Evolutionary conservation across 1,284 basidiomycete genomes (phyloP).

Genomic region (Phlebopus sp.): DNA sequence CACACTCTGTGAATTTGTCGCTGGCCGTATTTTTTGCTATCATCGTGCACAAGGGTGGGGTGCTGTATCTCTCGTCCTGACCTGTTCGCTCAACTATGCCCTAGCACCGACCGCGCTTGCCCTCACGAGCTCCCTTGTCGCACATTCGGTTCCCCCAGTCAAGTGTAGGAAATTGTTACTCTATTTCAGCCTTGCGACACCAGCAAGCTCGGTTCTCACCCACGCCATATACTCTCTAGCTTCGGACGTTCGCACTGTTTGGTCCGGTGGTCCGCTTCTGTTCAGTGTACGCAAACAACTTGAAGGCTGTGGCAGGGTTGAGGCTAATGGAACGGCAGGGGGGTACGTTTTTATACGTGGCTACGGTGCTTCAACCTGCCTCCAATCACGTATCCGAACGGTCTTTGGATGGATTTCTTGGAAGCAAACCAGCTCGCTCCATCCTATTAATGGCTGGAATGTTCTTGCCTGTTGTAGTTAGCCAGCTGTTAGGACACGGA

Average conservation of each 20-base stretch:
- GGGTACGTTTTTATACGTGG: slow-evolving; percentile 93
- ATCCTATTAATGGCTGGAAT: slow-evolving; percentile 65
- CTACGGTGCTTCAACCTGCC: slow-evolving; percentile 82
- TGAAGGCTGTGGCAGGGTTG: slow-evolving; percentile 7
- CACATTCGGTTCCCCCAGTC: slow-evolving; percentile 61
- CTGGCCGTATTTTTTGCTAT: slow-evolving; percentile 86
- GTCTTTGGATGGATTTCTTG: slow-evolving; percentile 40
- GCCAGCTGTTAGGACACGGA: slow-evolving; percentile 47
- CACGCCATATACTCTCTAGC: slow-evolving; percentile 64
- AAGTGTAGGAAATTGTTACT: slow-evolving; percentile 74
- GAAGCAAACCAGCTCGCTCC: slow-evolving; percentile 45
- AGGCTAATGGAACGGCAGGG: slow-evolving; percentile 49
- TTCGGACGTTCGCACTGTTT: slow-evolving; percentile 42
- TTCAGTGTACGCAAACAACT: slow-evolving; percentile 58
- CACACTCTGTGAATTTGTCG: slow-evolving; percentile 50
- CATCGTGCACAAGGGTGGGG: slow-evolving; percentile 81
- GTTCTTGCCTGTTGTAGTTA: slow-evolving; percentile 60
- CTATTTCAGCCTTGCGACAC: slow-evolving; percentile 81
- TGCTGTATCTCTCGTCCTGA: neutral
- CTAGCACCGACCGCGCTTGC: slow-evolving; percentile 85
- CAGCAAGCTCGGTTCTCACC: slow-evolving; percentile 69
- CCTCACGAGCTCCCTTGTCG: slow-evolving; percentile 76
- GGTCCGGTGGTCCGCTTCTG: slow-evolving; percentile 77
- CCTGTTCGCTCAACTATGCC: slow-evolving; percentile 6
- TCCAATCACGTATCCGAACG: slow-evolving; percentile 42